phyloP scores from a whole-genome alignment of 2,329 filamentous ascomycete species.

The Thelonectria discophora region DNA sequence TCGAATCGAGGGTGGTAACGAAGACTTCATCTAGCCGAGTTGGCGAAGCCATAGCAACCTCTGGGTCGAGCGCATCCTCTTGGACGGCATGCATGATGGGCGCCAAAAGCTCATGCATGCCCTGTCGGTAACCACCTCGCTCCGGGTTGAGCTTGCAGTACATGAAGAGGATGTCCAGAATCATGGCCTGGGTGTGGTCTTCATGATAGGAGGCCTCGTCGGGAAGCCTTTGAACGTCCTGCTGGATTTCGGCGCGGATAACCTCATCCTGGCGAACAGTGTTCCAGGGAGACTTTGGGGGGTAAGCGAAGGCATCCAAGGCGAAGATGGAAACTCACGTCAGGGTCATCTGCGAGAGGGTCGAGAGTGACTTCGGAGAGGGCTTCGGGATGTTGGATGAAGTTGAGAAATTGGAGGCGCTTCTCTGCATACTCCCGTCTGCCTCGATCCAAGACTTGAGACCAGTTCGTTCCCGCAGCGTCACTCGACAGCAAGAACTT shows the following conservation, averaged over 20 bases:
- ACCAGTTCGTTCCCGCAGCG: conserved; percentile 73
- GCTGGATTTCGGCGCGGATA: conserved; percentile 86
- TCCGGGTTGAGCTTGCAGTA: conserved; percentile 93
- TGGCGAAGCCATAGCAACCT: conserved; percentile 41
- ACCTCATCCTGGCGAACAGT: conserved; percentile 85
- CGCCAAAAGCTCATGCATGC: conserved; percentile 96
- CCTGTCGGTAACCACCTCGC: conserved; percentile 91
- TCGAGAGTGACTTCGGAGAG: conserved; percentile 76
- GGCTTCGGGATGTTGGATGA: conserved; percentile 85
- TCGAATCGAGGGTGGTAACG: conserved; percentile 73
- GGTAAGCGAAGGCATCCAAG: conserved; percentile 21
- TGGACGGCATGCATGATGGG: conserved; percentile 87
- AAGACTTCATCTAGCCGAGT: conserved; percentile 61
- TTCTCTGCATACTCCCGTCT: conserved; percentile 78
- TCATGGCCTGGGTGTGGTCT: conserved; percentile 77
- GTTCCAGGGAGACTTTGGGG: conserved; percentile 85
- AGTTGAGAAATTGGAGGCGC: conserved; percentile 78
- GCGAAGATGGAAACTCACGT: conserved; percentile 50
- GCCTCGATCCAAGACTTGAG: conserved; percentile 70
- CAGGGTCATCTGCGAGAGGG: conserved; percentile 82
- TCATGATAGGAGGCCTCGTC: conserved; percentile 92
- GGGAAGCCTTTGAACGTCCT: conserved; percentile 93
- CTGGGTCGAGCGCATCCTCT: conserved; percentile 76
- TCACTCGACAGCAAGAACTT: conserved; percentile 82
- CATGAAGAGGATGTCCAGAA: conserved; percentile 90